A percentile compares a stretch with the other conserved stretches of the same genome.
Conservation (phyloP, 768 basidiomycete species). For the Trametes elegans region DNA sequence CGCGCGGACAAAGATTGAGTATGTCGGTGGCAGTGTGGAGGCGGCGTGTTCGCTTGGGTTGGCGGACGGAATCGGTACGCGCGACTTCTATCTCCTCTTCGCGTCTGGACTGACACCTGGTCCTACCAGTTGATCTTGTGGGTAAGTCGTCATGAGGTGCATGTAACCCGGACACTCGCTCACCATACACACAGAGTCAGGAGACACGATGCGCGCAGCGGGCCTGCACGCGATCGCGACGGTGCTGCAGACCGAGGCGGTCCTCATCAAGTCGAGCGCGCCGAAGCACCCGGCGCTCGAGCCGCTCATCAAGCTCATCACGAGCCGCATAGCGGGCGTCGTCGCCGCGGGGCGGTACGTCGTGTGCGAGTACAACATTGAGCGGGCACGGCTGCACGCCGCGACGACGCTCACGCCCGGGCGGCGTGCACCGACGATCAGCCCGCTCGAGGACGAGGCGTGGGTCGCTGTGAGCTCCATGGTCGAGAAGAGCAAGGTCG, state of each 20-base stretch:
- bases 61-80: conserved; percentile 93
- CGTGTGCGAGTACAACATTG: conserved; percentile 89
- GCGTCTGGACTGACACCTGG: neutral
- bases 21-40: conserved; percentile 97
- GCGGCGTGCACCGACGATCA: conserved; percentile 83
- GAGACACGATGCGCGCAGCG: conserved; percentile 99
- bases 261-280: conserved; percentile 79
- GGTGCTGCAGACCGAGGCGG: conserved; percentile 82
- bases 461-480: conserved; percentile 95
- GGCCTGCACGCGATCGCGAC: conserved; percentile 93
- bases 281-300: conserved; percentile 61
- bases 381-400: conserved; percentile 54
- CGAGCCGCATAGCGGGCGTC: conserved; percentile 88
- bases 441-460: conserved; percentile 72
- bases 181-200: conserved; percentile 68
- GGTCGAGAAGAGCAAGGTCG: conserved; percentile 81
- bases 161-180: neutral
- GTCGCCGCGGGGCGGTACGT: conserved; percentile 86
- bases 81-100: neutral
- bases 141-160: conserved; percentile 50
- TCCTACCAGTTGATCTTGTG: conserved; percentile 86
- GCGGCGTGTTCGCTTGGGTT: conserved; percentile 95
- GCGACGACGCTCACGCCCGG: conserved; percentile 84
- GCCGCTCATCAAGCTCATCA: conserved; percentile 74
- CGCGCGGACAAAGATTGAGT: conserved; percentile 79